Evolutionary conservation across 176 grass and related monocot genomes (phyloP).

Genomic region (Oryza meyeriana): DNA sequence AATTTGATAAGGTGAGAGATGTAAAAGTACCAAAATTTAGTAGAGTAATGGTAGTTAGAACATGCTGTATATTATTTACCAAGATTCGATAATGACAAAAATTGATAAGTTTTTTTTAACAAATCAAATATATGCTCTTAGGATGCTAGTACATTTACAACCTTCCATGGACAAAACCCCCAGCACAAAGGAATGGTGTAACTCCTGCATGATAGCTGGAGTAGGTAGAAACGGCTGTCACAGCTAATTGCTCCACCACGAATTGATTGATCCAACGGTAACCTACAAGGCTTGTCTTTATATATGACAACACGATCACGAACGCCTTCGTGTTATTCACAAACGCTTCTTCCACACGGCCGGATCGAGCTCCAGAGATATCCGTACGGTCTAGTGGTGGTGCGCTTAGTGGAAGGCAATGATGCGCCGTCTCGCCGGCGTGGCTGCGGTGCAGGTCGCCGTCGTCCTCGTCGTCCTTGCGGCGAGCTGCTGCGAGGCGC

Average conservation of each 20-base stretch:
- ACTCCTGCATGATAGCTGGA: neutral
- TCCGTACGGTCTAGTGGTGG: too few relatives aligned
- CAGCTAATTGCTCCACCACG: slow-evolving; percentile 17
- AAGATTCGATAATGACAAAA: too few relatives aligned
- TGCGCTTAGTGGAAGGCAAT: neutral
- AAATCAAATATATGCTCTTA: neutral
- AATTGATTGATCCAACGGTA: slow-evolving; percentile 28
- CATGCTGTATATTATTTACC: too few relatives aligned
- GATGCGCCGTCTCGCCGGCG: neutral
- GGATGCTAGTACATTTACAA: neutral
- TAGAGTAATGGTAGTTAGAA: too few relatives aligned
- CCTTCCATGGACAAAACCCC: neutral
- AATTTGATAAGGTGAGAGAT: too few relatives aligned
- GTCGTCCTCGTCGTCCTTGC: neutral
- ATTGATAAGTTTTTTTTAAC: too few relatives aligned
- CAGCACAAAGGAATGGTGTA: neutral
- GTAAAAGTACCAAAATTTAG: too few relatives aligned
- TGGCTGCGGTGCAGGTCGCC: neutral
- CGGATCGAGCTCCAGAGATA: neutral
- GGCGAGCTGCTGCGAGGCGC: slow-evolving; percentile 22
- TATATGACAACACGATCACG: neutral
- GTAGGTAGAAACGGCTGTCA: slow-evolving; percentile 4
- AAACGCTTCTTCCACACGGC: too few relatives aligned
- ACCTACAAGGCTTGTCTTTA: neutral
- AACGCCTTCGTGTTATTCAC: neutral